Evolutionary conservation across 2,329 filamentous ascomycete species (phyloP), one percentile per base, ranked within the genome.

Genomic region (Fusarium annulatum): DNA sequence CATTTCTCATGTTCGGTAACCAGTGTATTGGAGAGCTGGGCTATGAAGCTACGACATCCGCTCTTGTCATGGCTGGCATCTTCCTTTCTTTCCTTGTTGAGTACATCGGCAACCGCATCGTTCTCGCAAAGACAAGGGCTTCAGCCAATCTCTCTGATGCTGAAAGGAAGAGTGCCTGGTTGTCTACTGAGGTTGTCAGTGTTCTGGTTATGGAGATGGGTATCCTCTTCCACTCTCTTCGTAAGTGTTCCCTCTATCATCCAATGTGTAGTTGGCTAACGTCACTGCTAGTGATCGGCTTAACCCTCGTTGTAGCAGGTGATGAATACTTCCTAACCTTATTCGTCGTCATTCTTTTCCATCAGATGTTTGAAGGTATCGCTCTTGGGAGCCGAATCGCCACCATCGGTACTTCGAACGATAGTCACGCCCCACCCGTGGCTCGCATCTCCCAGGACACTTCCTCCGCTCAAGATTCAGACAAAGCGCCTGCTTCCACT

Each of bases 281-380:
- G 71, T 45, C 45, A 11, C n/a, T 34, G 15, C 38, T 33, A 90
- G 88, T 92, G 12, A 90, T 93, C 42, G 89, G 90, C 28, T 80
- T 92, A 41, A 91, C 90, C 0, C 85, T 92, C 4, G 88, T 90
- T n/a, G 88, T 91, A 5, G 84, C 88, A 2, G 87, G 85, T 6
- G 88, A 90, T 72, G 84, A 82, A 42, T 88, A 86, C 74, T 90
- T 90, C 81, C 79, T 86, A 61, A 89, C 87, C 4, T 84, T 90
- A n/a, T 88, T 89, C 67, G 80, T 88, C 48, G 92, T 94, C 61
- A 93, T 95, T 65, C 82, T 94, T 64, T 94, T 94, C 83, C 93
- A 94, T 78, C 93, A 94, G 77, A 90, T 93, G 84, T 94, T 95
- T 76, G 92, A 94, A 79, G 93, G 93, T 8, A 85, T 95, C 51